Evolutionary conservation across 352 stramenopile genomes (phyloP), one percentile per base, ranked within the genome.

Genomic region (Phytophthora chlamydospora): DNA sequence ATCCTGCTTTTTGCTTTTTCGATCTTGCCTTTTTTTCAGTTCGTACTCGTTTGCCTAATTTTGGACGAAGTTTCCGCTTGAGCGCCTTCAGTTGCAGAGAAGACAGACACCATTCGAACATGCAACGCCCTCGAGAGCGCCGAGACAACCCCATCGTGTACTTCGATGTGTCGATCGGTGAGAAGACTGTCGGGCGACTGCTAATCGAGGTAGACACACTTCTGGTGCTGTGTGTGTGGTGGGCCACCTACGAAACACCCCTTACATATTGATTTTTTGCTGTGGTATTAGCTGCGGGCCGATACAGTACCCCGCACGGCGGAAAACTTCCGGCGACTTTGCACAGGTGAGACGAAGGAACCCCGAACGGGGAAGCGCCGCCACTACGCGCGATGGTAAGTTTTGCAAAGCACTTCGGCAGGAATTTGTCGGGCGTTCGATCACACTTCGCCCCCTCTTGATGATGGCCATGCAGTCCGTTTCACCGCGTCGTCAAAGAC

Each of bases 321-420:
- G 11, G 96, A 99, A 75, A 99, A 99, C 76, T 99, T 99, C 73
- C 80, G 96, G 40, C 87, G 81, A 38, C 74, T 99, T 4, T 99
- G 96, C 72, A 99, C 96, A 0, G 97, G 97, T 58, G 96, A 99
- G 77, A 86, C 67, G 11, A 69, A 48, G 24, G 67, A 75, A n/a
- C 7, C 56, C 16, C 79, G 29, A 67, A 91, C 75, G 34, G 84
- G 61, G 71, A 91, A 66, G 68, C 80, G 76, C 8, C 68, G 78
- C 8, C 67, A 81, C 39, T 80, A 85, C 66, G 61, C 75, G 1
- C 68, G 80, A 14, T 89, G 78, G 78, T 85, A 61, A 40, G 46
- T 46, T 40, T 40, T 5, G 7, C 17, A 21, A 39, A 21, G 35
- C 38, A 17, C 39, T 47, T 33, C 39, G 17, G 17, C 8, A 7